These are phyloP conservation scores for Fraxinus ornus DNA, from an alignment of 305 asterid species.

Conservation along the genomic window DNA sequence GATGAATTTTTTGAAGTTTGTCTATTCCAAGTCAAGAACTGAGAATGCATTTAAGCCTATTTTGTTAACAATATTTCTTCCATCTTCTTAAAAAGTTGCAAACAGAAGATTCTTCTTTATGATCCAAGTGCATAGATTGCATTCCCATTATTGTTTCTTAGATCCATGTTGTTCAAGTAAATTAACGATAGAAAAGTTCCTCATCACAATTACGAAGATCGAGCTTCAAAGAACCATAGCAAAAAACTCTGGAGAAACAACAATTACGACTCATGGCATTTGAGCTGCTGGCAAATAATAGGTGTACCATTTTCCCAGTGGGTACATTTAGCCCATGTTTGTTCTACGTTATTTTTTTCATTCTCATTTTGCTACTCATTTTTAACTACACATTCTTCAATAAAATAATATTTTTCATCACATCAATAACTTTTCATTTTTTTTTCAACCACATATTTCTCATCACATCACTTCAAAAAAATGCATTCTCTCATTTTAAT, in stretches of 20 bases:
- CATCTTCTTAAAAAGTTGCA: not conserved
- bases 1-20: not conserved
- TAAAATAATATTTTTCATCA: no score
- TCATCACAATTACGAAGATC: not conserved
- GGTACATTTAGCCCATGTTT: not conserved
- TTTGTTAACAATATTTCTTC: not conserved
- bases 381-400: no score
- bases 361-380: no score
- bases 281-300: not conserved
- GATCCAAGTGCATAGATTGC: not conserved
- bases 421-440: no score
- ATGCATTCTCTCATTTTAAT: no score
- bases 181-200: not conserved
- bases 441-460: no score
- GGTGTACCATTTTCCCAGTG: not conserved
- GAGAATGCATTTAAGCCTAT: not conserved
- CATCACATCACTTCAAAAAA: no score
- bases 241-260: not conserved
- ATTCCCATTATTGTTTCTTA: not conserved
- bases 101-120: not conserved
- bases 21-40: conserved; percentile 15
- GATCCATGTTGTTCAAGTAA: not conserved
- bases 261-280: not conserved
- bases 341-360: no score
- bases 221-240: not conserved